Percentiles rank a stretch among this genome's conserved stretches.
Evolutionary conservation across 2,329 filamentous ascomycete genomes (phyloP).

Genomic region (Fusarium mangiferae): DNA sequence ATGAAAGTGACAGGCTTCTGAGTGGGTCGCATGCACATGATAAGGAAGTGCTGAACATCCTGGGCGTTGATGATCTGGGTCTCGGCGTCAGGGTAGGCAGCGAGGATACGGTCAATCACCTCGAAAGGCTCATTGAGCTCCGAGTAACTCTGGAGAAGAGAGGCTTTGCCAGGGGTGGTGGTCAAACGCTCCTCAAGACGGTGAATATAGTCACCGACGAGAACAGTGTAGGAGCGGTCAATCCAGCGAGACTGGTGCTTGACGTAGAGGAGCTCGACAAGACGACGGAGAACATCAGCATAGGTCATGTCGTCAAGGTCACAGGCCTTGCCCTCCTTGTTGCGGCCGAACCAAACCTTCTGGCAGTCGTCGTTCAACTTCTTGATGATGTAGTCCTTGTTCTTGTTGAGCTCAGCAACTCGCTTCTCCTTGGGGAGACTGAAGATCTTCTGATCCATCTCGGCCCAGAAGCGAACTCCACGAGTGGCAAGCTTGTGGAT

Average conservation of each 20-base stretch:
- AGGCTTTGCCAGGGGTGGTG: slow-evolving; percentile 73
- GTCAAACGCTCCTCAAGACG: slow-evolving; percentile 98
- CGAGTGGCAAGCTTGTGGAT: slow-evolving; percentile 99
- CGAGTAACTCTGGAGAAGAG: slow-evolving; percentile 87
- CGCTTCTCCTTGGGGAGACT: slow-evolving; percentile 94
- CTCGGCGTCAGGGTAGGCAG: slow-evolving; percentile 86
- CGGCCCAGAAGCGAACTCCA: slow-evolving; percentile 95
- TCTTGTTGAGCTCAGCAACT: slow-evolving; percentile 86
- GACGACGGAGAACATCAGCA: slow-evolving; percentile 83
- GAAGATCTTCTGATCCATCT: slow-evolving; percentile 99
- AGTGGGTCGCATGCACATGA: slow-evolving; percentile 88
- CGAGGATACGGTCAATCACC: slow-evolving; percentile 80
- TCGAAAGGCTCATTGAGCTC: slow-evolving; percentile 87
- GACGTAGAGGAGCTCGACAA: slow-evolving; percentile 92
- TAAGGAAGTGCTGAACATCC: slow-evolving; percentile 95
- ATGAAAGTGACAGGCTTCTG: slow-evolving; percentile 99
- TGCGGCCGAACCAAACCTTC: slow-evolving; percentile 95
- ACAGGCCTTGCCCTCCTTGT: slow-evolving; percentile 80
- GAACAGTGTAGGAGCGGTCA: slow-evolving; percentile 80
- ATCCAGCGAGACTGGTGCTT: slow-evolving; percentile 94
- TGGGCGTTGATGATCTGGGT: slow-evolving; percentile 96
- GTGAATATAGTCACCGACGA: slow-evolving; percentile 95
- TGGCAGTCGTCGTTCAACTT: slow-evolving; percentile 97
- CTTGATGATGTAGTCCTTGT: slow-evolving; percentile 90
- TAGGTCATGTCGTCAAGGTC: slow-evolving; percentile 98